These are phyloP conservation scores for Echinosophora koreensis DNA, from an alignment of 306 rosid genomes.

Conservation along the genomic window DNA sequence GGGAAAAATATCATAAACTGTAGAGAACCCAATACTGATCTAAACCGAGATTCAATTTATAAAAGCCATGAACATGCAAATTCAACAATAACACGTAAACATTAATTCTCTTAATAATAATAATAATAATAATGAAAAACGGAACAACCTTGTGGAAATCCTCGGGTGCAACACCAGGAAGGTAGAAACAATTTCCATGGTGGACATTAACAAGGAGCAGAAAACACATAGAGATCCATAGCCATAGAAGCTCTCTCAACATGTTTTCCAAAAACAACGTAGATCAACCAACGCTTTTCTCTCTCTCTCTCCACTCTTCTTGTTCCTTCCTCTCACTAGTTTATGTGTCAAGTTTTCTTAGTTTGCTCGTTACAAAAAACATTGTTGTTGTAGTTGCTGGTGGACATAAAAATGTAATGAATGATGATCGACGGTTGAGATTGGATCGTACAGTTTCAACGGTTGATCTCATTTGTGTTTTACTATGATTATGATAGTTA, in stretches of 20 bases:
- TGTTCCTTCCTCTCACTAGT: slow-evolving; percentile 1
- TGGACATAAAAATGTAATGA: neutral
- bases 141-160: slow-evolving; percentile 71
- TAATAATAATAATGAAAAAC: too few species aligned
- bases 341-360: slow-evolving; percentile 21
- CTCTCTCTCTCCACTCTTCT: slow-evolving; percentile 1
- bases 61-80: slow-evolving; percentile 15
- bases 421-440: slow-evolving; percentile 27
- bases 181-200: slow-evolving; percentile 69
- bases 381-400: slow-evolving; percentile 22
- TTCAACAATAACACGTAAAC: neutral
- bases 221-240: slow-evolving; percentile 65
- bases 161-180: slow-evolving; percentile 93
- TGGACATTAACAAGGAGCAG: slow-evolving; percentile 49
- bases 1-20: neutral
- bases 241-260: slow-evolving; percentile 64
- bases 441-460: slow-evolving; percentile 37
- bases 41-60: slow-evolving; percentile 29
- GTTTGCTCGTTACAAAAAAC: slow-evolving; percentile 18
- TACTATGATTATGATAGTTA: neutral
- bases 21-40: slow-evolving; percentile 27
- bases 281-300: slow-evolving; percentile 44
- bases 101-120: neutral
- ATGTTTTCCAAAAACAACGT: slow-evolving; percentile 51
- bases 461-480: neutral